Evolutionary conservation across 208 protist species (phyloP).

Genomic region (Porcisia deanei): DNA sequence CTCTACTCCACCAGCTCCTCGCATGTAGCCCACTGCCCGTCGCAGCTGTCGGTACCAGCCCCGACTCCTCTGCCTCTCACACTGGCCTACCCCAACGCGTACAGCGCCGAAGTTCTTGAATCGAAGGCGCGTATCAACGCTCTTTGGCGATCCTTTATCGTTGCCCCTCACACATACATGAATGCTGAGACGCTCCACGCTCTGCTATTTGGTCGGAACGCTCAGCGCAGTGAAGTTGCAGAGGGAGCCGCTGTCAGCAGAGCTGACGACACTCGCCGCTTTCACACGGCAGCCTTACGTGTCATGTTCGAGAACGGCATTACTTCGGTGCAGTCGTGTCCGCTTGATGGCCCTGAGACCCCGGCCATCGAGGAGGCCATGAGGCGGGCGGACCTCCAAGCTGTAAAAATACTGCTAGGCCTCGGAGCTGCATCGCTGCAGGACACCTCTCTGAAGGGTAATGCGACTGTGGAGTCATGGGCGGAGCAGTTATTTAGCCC

Average conservation of each 20-base stretch:
- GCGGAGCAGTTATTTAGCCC: slow-evolving; percentile 38
- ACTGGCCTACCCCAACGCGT: slow-evolving; percentile 38
- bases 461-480: slow-evolving; percentile 37
- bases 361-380: slow-evolving; percentile 71
- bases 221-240: not conserved
- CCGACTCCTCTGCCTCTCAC: slow-evolving; percentile 16
- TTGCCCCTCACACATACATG: slow-evolving; percentile 51
- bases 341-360: slow-evolving; percentile 42
- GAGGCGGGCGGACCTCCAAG: slow-evolving; percentile 28
- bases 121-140: slow-evolving; percentile 48
- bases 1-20: not conserved
- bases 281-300: slow-evolving; percentile 29
- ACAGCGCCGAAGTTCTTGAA: slow-evolving; percentile 45
- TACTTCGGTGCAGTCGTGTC: slow-evolving; percentile 50
- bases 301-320: slow-evolving; percentile 53
- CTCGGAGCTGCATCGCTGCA: slow-evolving; percentile 53
- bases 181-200: slow-evolving; percentile 60
- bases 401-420: slow-evolving; percentile 50
- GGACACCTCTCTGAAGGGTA: slow-evolving; percentile 45
- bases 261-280: not conserved
- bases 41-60: not conserved
- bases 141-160: slow-evolving; percentile 50
- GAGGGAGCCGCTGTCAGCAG: not conserved
- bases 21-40: not conserved
- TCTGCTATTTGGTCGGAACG: slow-evolving; percentile 41